Evolutionary conservation across 1,139 yeast genomes (phyloP), one percentile per base, ranked within the genome.

Genomic region (Lodderomyces pseudojiufengensis): DNA sequence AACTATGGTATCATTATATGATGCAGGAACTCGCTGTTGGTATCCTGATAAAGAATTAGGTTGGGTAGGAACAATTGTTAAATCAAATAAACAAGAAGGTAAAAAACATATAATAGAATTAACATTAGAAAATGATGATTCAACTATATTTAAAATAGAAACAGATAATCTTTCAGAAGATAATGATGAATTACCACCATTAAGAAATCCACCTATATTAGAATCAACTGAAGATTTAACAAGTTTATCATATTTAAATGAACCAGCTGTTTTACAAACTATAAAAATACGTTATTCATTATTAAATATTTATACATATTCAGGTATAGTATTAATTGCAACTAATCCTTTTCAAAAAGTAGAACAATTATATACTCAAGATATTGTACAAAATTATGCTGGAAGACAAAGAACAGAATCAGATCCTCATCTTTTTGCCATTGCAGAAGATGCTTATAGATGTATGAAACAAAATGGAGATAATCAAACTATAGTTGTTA

Each of bases 391-490:
- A 59, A 92, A 95, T 11, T 92, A 92, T 58, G 86, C 96, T 9
- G 95, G 96, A 24, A 84, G 82, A 53, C 77, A 86, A 52, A 76
- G 97, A 55, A 97, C 96, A 26, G 97, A 90, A 54, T 74, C 87
- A 45, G 97, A 90, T 51, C 98, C 98, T 3, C 98, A 92, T 69
- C 72, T 92, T 56, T 92, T 92, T 58, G 97, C 97, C 36, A 92
- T 92, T 54, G 98, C 98, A 14, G 97, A 92, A 59, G 97, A 92
- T 52, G 97, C 98, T n/a, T 90, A 88, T 57, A 73, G 95, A 54
- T 84, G 95, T 58, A 90, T 92, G 98, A 81, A 84, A 51, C 74
- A 82, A 36, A 94, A 87, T 51, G 70, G 76, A 29, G 72, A 78
- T 50, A 90, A 92, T 63, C 98, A 92, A 64, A 92, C 98, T 1